These are phyloP conservation scores for Pezicula carpinea DNA, from an alignment of 2,329 filamentous ascomycete species.

Conservation along the genomic window DNA sequence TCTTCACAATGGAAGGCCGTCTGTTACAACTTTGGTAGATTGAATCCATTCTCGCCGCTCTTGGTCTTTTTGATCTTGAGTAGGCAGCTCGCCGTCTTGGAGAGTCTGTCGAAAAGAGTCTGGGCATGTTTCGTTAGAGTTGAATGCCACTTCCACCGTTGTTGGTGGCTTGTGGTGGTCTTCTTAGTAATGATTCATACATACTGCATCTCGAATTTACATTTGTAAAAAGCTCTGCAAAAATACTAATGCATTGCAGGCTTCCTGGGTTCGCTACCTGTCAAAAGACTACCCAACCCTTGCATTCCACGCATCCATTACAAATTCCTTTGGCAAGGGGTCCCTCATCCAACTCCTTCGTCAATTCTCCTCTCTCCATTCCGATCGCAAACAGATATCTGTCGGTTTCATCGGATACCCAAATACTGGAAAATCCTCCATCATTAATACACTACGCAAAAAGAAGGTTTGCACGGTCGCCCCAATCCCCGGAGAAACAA, in stretches of 20 bases:
- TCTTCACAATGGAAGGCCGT: slow-evolving; percentile 68
- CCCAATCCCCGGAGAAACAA: slow-evolving; percentile 93
- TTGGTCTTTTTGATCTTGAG: slow-evolving; percentile 58
- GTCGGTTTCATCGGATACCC: slow-evolving; percentile 76
- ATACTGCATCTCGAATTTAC: slow-evolving; percentile 34
- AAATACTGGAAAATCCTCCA: slow-evolving; percentile 92
- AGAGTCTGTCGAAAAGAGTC: slow-evolving; percentile 60
- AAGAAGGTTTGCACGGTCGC: slow-evolving; percentile 94
- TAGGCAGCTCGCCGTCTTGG: slow-evolving; percentile 87
- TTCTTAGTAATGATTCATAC: slow-evolving; percentile 99
- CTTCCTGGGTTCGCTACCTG: slow-evolving; percentile 83
- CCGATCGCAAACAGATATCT: slow-evolving; percentile 88
- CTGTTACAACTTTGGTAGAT: slow-evolving; percentile 99
- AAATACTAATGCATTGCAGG: slow-evolving; percentile 49
- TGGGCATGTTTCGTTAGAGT: slow-evolving; percentile 91
- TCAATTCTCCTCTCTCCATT: slow-evolving; percentile 88
- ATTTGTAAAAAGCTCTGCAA: slow-evolving; percentile 22
- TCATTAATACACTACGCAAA: slow-evolving; percentile 92
- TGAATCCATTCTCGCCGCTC: slow-evolving; percentile 63
- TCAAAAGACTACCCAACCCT: slow-evolving; percentile 91
- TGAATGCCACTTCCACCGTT: slow-evolving; percentile 74
- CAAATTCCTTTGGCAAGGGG: slow-evolving; percentile 94
- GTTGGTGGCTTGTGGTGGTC: slow-evolving; percentile 63
- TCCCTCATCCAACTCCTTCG: slow-evolving; percentile 86
- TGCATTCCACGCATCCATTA: slow-evolving; percentile 91